phyloP scores from a whole-genome alignment of 495 filamentous ascomycete species.

The Tricharina praecox region DNA sequence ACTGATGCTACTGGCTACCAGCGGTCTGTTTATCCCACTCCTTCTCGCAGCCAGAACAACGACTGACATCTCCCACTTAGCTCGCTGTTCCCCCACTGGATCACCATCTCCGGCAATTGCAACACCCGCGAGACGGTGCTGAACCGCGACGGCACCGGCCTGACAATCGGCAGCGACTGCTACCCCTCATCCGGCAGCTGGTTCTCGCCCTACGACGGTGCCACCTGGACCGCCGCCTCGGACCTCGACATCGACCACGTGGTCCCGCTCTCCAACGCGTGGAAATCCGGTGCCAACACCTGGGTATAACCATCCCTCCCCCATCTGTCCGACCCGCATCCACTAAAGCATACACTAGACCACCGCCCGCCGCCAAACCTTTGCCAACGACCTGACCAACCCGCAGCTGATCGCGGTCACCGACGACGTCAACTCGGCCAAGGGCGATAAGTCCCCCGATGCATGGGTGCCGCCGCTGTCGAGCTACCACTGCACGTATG shows the following conservation, averaged over 20 bases:
- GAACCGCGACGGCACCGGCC: conserved; percentile 46
- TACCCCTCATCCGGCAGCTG: conserved; percentile 42
- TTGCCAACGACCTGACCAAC: conserved; percentile 54
- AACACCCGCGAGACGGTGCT: conserved; percentile 48
- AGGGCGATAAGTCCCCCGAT: conserved; percentile 54
- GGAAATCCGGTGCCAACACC: conserved; percentile 41
- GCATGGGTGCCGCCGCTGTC: conserved; percentile 52
- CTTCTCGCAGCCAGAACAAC: not conserved
- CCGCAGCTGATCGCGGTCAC: conserved; percentile 62
- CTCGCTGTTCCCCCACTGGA: conserved; percentile 52
- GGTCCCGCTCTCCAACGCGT: conserved; percentile 50
- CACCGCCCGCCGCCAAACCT: conserved; percentile 41
- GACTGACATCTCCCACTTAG: conserved; percentile 18
- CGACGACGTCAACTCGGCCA: conserved; percentile 51
- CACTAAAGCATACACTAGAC: conserved; percentile 32
- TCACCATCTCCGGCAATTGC: conserved; percentile 43
- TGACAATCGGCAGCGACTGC: conserved; percentile 37
- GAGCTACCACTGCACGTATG: conserved; percentile 60
- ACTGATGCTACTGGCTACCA: conserved; percentile 39
- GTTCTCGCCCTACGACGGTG: conserved; percentile 52
- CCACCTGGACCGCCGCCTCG: conserved; percentile 44
- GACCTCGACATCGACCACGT: conserved; percentile 62
- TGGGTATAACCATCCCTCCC: conserved; percentile 25
- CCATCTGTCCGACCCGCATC: not conserved
- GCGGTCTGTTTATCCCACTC: conserved; percentile 15